Evolutionary conservation across 495 filamentous ascomycete species (phyloP).

Genomic region (Penicillium nucicola): DNA sequence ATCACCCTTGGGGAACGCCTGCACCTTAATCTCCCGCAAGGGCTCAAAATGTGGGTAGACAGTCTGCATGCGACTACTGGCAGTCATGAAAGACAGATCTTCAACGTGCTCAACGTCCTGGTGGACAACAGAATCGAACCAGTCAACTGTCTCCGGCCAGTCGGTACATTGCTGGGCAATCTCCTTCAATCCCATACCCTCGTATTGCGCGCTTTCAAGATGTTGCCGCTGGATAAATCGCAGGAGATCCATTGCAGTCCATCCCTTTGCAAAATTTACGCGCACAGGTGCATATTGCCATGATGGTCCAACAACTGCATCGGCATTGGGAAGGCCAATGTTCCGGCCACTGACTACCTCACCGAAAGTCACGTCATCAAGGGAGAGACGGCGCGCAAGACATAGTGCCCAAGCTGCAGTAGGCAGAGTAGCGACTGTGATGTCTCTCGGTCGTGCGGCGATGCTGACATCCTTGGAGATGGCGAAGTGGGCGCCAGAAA

Average conservation of each 20-base stretch:
- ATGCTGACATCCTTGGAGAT: constrained; percentile 34
- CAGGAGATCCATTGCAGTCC: constrained; percentile 23
- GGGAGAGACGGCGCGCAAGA: constrained; percentile 40
- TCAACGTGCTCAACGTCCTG: constrained; percentile 42
- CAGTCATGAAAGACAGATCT: constrained; percentile 25
- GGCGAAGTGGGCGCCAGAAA: constrained; percentile 22
- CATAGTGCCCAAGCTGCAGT: constrained; percentile 54
- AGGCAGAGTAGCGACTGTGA: constrained; percentile 48
- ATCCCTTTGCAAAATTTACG: constrained; percentile 10
- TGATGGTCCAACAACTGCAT: constrained; percentile 31
- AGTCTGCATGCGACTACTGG: constrained; percentile 32
- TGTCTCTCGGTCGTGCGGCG: constrained; percentile 33
- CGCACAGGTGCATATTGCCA: constrained; percentile 20
- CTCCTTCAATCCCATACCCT: constrained; percentile 8
- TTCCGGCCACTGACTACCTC: constrained; percentile 43
- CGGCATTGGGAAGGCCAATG: constrained; percentile 31
- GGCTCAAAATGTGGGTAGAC: constrained; percentile 43
- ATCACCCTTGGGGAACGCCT: constrained; percentile 37
- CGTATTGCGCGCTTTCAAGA: constrained; percentile 8
- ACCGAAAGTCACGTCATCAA: constrained; percentile 50
- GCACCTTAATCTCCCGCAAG: constrained; percentile 44
- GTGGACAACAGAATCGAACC: constrained; percentile 14
- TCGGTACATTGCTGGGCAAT: constrained; percentile 8
- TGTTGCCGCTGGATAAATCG: constrained; percentile 9
- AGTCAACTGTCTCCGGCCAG: constrained; percentile 8